Evolutionary conservation across 139 green algal genomes (phyloP), one percentile per base, ranked within the genome.

Genomic region (Closterium sp.): DNA sequence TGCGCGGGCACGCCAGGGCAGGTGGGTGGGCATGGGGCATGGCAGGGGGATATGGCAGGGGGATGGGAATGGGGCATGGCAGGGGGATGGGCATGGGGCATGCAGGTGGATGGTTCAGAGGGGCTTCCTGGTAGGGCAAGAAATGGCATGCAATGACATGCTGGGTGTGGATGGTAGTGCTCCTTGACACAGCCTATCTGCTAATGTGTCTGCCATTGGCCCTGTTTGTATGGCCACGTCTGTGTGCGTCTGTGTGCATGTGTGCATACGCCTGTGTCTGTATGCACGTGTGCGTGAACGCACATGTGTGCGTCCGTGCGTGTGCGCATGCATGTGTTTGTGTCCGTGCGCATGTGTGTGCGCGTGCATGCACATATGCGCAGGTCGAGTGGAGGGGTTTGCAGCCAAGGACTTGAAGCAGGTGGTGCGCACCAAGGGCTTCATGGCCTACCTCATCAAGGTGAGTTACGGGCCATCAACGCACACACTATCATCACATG

Each of bases 391-490:
- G 83, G 30, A 86, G 30, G 83, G 83, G 9, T 86, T 86, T 86
- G 83, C 83, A 4, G 83, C 83, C n/a, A 86, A 86, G 30, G 83
- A 86, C 83, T 33, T 86, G n/a, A 33, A 86, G 30, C n/a, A 86
- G 83, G 83, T 86, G 30, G 83, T 33, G 30, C n/a, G 30, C 30
- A 86, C 83, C 83, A 86, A 86, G 83, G 83, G 83, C 83, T 28
- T 86, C 83, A 86, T 86, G 83, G 83, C 83, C 25, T 86, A 86
- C 83, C 83, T 86, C 83, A 34, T 32, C 30, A 86, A 86, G 83
- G 83, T 86, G 83, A 25, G 83, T 86, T 16, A 16, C 0, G 16
- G 16, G 16, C 12, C 38, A 66, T 10, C 38, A 23, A 10, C 38
- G 9, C 38, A 8, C 38, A 66, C 38, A 66, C 38, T n/a, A n/a